phyloP scores from a whole-genome alignment of 1,284 basidiomycete species.

The Austropuccinia psidii region DNA sequence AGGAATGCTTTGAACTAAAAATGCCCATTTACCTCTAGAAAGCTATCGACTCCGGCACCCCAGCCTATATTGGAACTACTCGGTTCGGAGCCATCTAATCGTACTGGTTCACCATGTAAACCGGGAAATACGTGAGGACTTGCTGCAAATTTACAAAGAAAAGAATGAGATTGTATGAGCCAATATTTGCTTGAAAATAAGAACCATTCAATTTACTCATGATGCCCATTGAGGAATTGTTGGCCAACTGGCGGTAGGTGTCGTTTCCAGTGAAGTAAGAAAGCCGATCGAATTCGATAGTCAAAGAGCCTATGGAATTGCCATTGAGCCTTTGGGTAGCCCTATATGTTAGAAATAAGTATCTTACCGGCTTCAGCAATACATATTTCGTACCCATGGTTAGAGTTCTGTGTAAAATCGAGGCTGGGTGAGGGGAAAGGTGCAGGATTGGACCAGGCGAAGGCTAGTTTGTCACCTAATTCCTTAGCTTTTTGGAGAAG shows the following conservation, averaged over 20 bases:
- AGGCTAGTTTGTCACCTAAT: background rate
- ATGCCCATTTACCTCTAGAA: background rate
- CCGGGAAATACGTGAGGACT: background rate
- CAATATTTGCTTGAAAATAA: background rate
- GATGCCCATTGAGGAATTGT: background rate
- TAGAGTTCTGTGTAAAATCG: background rate
- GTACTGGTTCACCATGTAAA: background rate
- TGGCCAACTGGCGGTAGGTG: background rate
- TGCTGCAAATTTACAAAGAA: background rate
- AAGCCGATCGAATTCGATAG: background rate
- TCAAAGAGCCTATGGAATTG: background rate
- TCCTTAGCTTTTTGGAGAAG: background rate
- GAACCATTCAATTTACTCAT: slow-evolving; percentile 2
- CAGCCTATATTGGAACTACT: background rate
- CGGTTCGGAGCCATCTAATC: background rate
- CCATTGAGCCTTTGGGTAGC: background rate
- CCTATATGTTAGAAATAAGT: background rate
- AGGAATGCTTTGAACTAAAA: background rate
- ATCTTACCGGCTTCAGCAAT: background rate
- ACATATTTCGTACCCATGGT: background rate
- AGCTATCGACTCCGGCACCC: background rate
- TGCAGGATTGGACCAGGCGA: background rate
- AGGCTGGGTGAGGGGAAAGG: background rate
- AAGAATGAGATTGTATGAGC: background rate
- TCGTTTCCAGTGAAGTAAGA: background rate